Percentiles rank a stretch among this genome's conserved stretches.
Evolutionary conservation across 2,329 filamentous ascomycete genomes (phyloP).

Genomic region (Dryadomyces quercivorus): DNA sequence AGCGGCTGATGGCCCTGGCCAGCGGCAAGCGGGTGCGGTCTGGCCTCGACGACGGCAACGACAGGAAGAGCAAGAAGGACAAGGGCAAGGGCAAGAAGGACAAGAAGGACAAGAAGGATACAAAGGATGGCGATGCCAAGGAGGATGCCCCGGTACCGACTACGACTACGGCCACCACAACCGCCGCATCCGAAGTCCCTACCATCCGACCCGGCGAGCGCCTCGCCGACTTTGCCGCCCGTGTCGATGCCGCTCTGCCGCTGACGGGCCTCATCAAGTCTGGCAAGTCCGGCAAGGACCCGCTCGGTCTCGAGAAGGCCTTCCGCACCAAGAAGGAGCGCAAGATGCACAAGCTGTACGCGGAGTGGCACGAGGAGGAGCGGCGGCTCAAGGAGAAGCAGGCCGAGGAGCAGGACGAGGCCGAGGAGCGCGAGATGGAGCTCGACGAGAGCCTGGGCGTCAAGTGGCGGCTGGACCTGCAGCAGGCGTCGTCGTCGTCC

Average conservation of each 20-base stretch:
- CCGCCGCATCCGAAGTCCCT: conserved; percentile 27
- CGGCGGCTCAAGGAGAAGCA: conserved; percentile 48
- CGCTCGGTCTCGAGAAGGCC: conserved; percentile 48
- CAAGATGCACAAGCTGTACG: conserved; percentile 68
- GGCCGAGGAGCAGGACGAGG: conserved; percentile 53
- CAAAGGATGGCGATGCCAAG: conserved; percentile 5
- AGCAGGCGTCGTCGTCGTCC: conserved; percentile 15
- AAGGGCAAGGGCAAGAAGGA: conserved; percentile 20
- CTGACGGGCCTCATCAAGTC: conserved; percentile 57
- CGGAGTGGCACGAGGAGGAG: conserved; percentile 62
- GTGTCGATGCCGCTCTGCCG: conserved; percentile 77
- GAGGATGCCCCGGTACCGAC: background rate
- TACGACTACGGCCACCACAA: background rate
- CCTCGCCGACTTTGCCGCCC: conserved; percentile 65
- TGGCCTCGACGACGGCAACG: conserved; percentile 59
- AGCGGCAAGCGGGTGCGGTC: conserved; percentile 46
- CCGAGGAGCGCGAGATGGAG: conserved; percentile 50
- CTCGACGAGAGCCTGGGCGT: conserved; percentile 39
- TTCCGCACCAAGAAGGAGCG: conserved; percentile 73
- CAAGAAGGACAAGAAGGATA: conserved; percentile 11
- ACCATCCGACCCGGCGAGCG: conserved; percentile 76
- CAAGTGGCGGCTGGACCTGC: conserved; percentile 32
- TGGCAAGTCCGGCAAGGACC: conserved; percentile 48
- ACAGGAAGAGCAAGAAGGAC: conserved; percentile 15
- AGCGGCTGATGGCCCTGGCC: conserved; percentile 67